These are phyloP conservation scores for Mycena indigotica DNA, from an alignment of 768 basidiomycete species.

Conservation along the genomic window DNA sequence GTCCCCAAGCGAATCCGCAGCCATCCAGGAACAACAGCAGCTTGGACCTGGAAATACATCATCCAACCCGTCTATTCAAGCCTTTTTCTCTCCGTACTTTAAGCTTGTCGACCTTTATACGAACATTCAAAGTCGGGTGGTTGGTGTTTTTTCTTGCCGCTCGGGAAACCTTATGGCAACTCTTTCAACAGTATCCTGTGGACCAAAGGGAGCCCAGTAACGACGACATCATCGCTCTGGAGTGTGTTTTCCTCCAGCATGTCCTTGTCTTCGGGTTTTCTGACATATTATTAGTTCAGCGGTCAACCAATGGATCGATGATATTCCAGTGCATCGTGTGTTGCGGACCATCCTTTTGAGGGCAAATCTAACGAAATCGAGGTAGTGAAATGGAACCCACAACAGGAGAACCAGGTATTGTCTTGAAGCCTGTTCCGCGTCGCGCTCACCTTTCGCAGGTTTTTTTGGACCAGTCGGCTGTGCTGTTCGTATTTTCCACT, in stretches of 20 bases:
- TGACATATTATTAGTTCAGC: slow-evolving; percentile 44
- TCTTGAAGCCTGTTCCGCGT: too few species aligned
- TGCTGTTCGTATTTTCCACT: not conserved
- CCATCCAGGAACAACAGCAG: not conserved
- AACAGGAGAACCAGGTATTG: slow-evolving; percentile 18
- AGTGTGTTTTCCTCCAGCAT: not conserved
- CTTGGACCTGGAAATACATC: too few species aligned
- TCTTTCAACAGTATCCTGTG: slow-evolving; percentile 3
- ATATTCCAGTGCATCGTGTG: slow-evolving; percentile 48
- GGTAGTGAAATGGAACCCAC: slow-evolving; percentile 44
- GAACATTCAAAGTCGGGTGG: not conserved
- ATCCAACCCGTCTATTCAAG: not conserved
- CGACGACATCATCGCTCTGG: slow-evolving; percentile 9
- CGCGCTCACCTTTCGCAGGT: slow-evolving; percentile 1
- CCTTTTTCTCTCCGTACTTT: not conserved
- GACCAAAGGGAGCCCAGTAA: not conserved
- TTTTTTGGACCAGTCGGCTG: slow-evolving; percentile 14
- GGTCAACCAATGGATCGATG: slow-evolving; percentile 63
- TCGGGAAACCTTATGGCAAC: slow-evolving; percentile 5
- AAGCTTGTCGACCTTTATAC: not conserved
- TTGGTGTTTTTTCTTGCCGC: slow-evolving; percentile 1
- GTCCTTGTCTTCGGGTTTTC: not conserved
- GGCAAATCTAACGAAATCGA: slow-evolving; percentile 26
- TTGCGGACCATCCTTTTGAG: not conserved
- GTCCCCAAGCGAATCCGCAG: not conserved